These are phyloP conservation scores for Claviceps humidiphila DNA, from an alignment of 2,329 filamentous ascomycete genomes.

Conservation along the genomic window DNA sequence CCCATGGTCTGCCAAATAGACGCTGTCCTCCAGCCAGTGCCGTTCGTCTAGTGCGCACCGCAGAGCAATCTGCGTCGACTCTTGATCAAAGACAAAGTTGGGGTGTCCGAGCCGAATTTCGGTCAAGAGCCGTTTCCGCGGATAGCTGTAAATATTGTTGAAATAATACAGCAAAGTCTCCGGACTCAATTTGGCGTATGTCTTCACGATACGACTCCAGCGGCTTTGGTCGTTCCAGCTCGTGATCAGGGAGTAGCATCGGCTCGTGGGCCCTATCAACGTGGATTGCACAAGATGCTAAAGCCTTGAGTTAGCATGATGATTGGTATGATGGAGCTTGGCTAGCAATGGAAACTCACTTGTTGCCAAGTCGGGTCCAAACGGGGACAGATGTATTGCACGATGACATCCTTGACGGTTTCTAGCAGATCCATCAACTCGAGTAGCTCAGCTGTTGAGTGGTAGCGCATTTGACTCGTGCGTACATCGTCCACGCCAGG, in stretches of 20 bases:
- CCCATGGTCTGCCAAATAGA: conserved; percentile 20
- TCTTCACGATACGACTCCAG: conserved; percentile 28
- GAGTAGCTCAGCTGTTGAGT: conserved; percentile 29
- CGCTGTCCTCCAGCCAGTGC: conserved; percentile 18
- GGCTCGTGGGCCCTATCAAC: conserved; percentile 12
- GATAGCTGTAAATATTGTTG: conserved; percentile 31
- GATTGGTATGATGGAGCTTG: not conserved
- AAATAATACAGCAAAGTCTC: conserved; percentile 36
- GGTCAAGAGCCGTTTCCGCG: conserved; percentile 29
- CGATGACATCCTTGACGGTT: conserved; percentile 30
- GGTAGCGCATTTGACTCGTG: conserved; percentile 28
- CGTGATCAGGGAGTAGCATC: conserved; percentile 18
- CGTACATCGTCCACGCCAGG: conserved; percentile 27
- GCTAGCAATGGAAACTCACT: conserved; percentile 15
- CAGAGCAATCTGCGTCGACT: conserved; percentile 28
- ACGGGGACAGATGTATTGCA: conserved; percentile 33
- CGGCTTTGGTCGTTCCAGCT: conserved; percentile 24
- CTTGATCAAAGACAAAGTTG: conserved; percentile 30
- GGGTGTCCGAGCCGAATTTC: conserved; percentile 27
- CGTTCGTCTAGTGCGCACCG: conserved; percentile 26
- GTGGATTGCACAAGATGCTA: conserved; percentile 12
- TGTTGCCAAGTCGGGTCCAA: conserved; percentile 23
- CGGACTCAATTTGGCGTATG: conserved; percentile 36
- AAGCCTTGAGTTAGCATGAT: not conserved
- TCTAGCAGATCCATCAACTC: conserved; percentile 33